Percentiles rank a stretch among this genome's conserved stretches.
Evolutionary conservation across 129 eudicot species (phyloP).

Genomic region (Artemisia annua): DNA sequence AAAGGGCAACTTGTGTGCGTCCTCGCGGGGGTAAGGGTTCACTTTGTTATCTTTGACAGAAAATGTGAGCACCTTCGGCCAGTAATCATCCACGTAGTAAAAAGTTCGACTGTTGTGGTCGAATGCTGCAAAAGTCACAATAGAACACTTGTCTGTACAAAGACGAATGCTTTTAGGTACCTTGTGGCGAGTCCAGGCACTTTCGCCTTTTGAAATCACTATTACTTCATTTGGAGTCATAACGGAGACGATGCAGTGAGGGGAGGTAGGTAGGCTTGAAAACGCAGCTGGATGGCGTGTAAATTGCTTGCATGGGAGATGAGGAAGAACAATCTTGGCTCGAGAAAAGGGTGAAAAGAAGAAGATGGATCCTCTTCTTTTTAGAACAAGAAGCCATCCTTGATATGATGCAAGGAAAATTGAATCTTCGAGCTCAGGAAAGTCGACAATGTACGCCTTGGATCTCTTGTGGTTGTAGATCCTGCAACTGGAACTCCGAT

Average conservation of each 20-base stretch:
- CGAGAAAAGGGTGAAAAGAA: slow-evolving; percentile 42
- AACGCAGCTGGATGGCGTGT: slow-evolving; percentile 29
- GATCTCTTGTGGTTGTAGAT: slow-evolving; percentile 24
- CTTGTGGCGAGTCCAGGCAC: slow-evolving; percentile 21
- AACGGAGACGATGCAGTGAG: slow-evolving; percentile 25
- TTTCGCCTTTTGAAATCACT: slow-evolving; percentile 22
- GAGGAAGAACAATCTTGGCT: slow-evolving; percentile 34
- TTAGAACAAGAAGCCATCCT: slow-evolving; percentile 37
- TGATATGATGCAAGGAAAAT: not conserved
- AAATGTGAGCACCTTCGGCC: not conserved
- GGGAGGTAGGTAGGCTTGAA: slow-evolving; percentile 35
- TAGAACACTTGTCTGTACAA: too few species aligned
- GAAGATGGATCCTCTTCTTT: slow-evolving; percentile 6
- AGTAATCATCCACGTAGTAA: too few species aligned
- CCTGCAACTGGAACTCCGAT: not conserved
- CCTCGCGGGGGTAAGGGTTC: not conserved
- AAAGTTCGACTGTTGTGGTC: not conserved
- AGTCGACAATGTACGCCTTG: not conserved
- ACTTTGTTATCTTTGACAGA: slow-evolving; percentile 11
- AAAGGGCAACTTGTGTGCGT: too few species aligned
- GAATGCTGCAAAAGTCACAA: slow-evolving; percentile 16
- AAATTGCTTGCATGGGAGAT: slow-evolving; percentile 17
- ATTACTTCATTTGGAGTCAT: slow-evolving; percentile 14
- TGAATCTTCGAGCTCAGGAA: too few species aligned
- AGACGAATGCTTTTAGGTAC: too few species aligned